Base-by-base conservation (phyloP, 345 rosid species). In the Eucalyptus erythrocorys region DNA sequence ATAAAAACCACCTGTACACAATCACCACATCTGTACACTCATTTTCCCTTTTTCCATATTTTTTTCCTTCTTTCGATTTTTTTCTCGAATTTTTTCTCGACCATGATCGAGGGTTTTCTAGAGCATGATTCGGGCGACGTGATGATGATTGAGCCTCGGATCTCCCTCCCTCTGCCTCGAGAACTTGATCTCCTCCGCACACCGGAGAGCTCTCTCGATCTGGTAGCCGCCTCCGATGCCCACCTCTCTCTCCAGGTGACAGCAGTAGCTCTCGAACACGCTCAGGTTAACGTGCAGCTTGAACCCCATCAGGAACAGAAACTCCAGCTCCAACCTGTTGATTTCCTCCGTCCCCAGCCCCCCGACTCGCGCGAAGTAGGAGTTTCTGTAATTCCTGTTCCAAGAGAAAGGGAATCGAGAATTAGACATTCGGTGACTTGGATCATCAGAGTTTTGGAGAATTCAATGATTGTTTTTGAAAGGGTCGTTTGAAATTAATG, bases 191-290 rank as follows among this genome's bases (percentile, higher is more conserved):
- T 96, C 99, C 82, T 94, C 99, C 1, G 99, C 97, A 34, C 99
- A 96, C 89, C 99, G 89, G 50, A 97, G 88, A 13, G 99, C 94
- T 88, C 89, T 94, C 91, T 97, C 99, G 48, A 97, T 96, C 26
- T 96, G 99, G 89, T 95, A 96, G 8, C 99, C 99, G 87, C 99
- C 98, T 51, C 99, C 99, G 34, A 93, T 90, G 88, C 99, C 92
- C 42, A 97, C 99, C 92, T 96, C 99, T 88, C 99, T 95, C 86
- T 97, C 98, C 51, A 97, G 88, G 89, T 97, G 99, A 87, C 96
- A 90, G 86, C 99, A 96, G 19, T 97, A 97, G 87, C 99, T 96
- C 94, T 97, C 97, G 87, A 96, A 97, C 64, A 97, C 99, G 64
- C 97, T 94, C 51, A 96, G 93, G 91, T 96, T 97, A 64, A 97